Conservation (phyloP, 805 yeast genomes). For the Nakazawaea populi region DNA sequence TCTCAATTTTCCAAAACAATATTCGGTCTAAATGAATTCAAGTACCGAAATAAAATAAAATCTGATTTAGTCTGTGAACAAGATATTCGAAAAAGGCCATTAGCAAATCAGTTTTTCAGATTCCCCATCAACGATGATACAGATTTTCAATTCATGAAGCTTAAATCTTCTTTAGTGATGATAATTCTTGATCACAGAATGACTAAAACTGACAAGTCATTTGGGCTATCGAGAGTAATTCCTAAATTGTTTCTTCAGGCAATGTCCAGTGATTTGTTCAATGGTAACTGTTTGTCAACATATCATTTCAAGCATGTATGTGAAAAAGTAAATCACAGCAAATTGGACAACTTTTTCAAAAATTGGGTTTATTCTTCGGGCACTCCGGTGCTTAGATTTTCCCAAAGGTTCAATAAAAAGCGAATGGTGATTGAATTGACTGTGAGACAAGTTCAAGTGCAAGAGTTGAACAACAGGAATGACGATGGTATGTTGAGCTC, state of each 20-base stretch:
- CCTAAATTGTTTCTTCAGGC: conserved; percentile 91
- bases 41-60: conserved; percentile 59
- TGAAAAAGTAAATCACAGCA: conserved; percentile 87
- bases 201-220: conserved; percentile 93
- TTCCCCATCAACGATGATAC: conserved; percentile 53
- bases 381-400: conserved; percentile 80
- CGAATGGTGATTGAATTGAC: conserved; percentile 93
- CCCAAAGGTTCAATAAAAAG: conserved; percentile 91
- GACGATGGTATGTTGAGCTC: conserved; percentile 6
- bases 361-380: conserved; percentile 94
- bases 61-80: conserved; percentile 63
- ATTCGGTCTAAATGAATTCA: conserved; percentile 81
- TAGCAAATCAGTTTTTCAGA: conserved; percentile 63
- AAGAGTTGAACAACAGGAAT: conserved; percentile 35
- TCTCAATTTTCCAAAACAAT: conserved; percentile 59
- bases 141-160: conserved; percentile 62
- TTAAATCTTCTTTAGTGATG: conserved; percentile 83
- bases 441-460: conserved; percentile 80
- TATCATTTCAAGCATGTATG: conserved; percentile 88
- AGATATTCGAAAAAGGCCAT: conserved; percentile 76
- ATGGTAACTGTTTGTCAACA: conserved; percentile 70
- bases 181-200: conserved; percentile 83
- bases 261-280: conserved; percentile 87
- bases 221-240: conserved; percentile 85
- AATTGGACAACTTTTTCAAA: conserved; percentile 75